These are phyloP conservation scores for Hygrophorus pudorinus DNA, from an alignment of 768 basidiomycete species.

Conservation along the genomic window DNA sequence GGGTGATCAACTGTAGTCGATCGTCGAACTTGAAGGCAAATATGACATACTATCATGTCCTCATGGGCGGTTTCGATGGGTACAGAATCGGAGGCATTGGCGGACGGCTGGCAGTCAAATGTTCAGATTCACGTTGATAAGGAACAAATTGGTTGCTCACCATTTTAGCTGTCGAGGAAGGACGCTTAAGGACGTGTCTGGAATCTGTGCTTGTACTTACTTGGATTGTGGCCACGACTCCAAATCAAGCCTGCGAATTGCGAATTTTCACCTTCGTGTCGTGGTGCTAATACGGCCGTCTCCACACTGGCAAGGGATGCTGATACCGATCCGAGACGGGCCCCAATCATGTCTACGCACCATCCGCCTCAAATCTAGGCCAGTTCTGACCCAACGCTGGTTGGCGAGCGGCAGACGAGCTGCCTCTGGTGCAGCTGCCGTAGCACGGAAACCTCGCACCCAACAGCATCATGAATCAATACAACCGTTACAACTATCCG, in stretches of 20 bases:
- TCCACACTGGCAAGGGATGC: background rate
- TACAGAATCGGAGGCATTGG: slow-evolving; percentile 55
- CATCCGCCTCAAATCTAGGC: background rate
- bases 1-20: slow-evolving; percentile 3
- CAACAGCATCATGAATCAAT: slow-evolving; percentile 6
- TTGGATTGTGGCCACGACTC: no score
- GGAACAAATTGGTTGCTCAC: background rate
- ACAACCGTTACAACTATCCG: slow-evolving; percentile 35
- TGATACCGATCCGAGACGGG: background rate
- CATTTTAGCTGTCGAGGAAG: no score
- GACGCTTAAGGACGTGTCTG: no score
- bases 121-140: background rate
- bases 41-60: slow-evolving; percentile 86
- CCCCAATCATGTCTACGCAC: background rate
- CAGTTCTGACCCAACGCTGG: background rate
- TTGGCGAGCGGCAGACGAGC: slow-evolving; percentile 19
- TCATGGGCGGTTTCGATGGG: slow-evolving; percentile 94
- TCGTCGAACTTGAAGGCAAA: background rate
- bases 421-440: slow-evolving; percentile 35
- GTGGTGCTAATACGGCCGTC: no score
- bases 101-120: slow-evolving; percentile 27
- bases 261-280: no score
- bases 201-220: no score
- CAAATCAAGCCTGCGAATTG: no score
- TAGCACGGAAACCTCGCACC: background rate